Conservation (phyloP, 2,329 filamentous ascomycete genomes). For the Fusarium sp. region DNA sequence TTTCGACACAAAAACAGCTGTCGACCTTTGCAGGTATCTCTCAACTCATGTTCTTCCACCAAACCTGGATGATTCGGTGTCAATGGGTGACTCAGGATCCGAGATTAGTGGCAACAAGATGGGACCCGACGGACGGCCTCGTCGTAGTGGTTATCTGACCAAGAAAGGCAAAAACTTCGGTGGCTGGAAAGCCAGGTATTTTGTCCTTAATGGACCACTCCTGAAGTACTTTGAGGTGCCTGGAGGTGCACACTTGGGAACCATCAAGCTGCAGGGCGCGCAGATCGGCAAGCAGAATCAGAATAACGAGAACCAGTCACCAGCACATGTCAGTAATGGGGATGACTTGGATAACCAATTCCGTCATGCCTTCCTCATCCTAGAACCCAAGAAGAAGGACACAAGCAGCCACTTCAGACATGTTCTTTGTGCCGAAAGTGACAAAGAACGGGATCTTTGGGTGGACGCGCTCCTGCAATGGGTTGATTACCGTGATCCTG, state of each 20-base stretch:
- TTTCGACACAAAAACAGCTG: conserved; percentile 79
- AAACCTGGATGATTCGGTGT: conserved; percentile 66
- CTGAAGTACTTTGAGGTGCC: conserved; percentile 93
- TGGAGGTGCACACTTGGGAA: conserved; percentile 89
- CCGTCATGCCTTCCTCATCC: conserved; percentile 91
- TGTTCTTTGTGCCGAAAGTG: conserved; percentile 94
- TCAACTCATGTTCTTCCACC: conserved; percentile 74
- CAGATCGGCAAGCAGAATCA: conserved; percentile 92
- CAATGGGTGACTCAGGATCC: conserved; percentile 35
- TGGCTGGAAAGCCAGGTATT: conserved; percentile 90
- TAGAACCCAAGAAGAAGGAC: conserved; percentile 97
- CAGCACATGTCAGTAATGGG: conserved; percentile 62
- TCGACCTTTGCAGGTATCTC: conserved; percentile 88
- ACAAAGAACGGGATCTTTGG: conserved; percentile 92
- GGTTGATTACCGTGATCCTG: conserved; percentile 78
- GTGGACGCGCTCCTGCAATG: conserved; percentile 90
- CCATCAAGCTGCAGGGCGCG: conserved; percentile 89
- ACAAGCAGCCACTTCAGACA: conserved; percentile 88
- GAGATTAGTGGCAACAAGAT: conserved; percentile 51
- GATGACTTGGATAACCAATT: conserved; percentile 94
- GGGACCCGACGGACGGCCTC: conserved; percentile 72
- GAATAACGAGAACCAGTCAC: conserved; percentile 63
- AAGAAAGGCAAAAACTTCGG: conserved; percentile 99
- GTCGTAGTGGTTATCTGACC: conserved; percentile 90
- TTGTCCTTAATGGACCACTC: conserved; percentile 68